A percentile compares a stretch with the other conserved stretches of the same genome.
phyloP scores from a whole-genome alignment of 208 protist species.

The Wallacemonas collosoma region DNA sequence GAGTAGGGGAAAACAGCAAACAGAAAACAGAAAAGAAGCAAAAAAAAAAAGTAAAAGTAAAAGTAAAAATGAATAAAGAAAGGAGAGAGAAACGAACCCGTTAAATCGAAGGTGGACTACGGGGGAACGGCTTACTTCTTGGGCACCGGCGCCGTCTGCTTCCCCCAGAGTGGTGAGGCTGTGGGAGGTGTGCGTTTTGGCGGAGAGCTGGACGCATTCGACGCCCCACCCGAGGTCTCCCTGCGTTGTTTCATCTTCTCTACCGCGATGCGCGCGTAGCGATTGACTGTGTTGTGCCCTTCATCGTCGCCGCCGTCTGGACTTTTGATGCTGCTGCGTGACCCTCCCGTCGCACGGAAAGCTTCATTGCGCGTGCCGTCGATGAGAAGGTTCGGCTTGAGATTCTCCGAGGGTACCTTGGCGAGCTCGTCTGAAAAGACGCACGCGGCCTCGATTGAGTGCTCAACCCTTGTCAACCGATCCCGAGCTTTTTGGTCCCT shows the following conservation, averaged over 20 bases:
- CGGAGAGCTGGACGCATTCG: background rate
- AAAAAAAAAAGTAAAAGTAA: slow-evolving; percentile 1
- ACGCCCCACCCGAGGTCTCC: background rate
- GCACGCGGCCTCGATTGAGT: slow-evolving; percentile 66
- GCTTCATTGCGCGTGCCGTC: slow-evolving; percentile 42
- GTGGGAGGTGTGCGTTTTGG: background rate
- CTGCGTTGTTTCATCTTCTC: slow-evolving; percentile 8
- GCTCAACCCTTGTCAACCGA: slow-evolving; percentile 32
- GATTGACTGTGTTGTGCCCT: background rate
- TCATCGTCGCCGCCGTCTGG: background rate
- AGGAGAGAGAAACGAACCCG: background rate
- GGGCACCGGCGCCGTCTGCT: background rate
- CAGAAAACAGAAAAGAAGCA: slow-evolving; percentile 9
- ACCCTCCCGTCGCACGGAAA: slow-evolving; percentile 41
- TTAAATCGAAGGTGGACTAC: background rate
- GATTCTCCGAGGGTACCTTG: slow-evolving; percentile 52
- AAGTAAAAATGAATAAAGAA: background rate
- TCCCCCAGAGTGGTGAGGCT: background rate
- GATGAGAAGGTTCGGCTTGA: slow-evolving; percentile 81
- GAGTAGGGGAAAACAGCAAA: background rate
- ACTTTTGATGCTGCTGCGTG: slow-evolving; percentile 14
- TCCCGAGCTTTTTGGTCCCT: slow-evolving; percentile 29
- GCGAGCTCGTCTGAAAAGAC: slow-evolving; percentile 69
- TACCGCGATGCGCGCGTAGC: background rate
- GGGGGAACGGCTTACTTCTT: background rate